phyloP scores from a whole-genome alignment of 805 yeast genomes.

The Ogataea saltuana region DNA sequence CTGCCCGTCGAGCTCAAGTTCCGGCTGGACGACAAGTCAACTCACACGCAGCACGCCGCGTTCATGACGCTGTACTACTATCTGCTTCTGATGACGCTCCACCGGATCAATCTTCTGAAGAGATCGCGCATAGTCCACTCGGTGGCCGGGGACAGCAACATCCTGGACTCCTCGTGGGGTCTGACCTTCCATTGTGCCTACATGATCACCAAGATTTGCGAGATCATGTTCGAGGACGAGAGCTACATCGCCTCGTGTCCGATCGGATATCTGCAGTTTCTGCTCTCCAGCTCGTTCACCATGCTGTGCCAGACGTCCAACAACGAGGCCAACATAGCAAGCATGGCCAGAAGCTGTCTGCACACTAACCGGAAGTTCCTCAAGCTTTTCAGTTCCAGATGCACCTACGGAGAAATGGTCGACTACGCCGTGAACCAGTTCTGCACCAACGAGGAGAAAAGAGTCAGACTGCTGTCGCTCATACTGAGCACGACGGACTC shows the following conservation, averaged over 20 bases:
- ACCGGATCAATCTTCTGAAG: constrained; percentile 40
- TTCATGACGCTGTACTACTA: constrained; percentile 67
- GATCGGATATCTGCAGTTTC: constrained; percentile 13
- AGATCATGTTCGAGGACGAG: constrained; percentile 50
- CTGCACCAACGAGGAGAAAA: constrained; percentile 14
- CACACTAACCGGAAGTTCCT: constrained; percentile 28
- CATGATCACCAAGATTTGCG: constrained; percentile 63
- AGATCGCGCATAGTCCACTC: constrained; percentile 30
- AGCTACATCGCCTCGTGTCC: constrained; percentile 11
- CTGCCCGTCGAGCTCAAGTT: constrained; percentile 63
- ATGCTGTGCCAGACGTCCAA: constrained; percentile 56
- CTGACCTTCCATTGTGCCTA: constrained; percentile 77
- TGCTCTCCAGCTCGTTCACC: constrained; percentile 64
- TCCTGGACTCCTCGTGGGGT: constrained; percentile 54
- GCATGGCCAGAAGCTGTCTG: constrained; percentile 14
- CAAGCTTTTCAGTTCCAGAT: constrained; percentile 45
- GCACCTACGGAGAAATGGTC: constrained; percentile 33
- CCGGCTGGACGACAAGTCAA: constrained; percentile 44
- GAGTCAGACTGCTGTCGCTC: constrained; percentile 4
- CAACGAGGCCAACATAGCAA: constrained; percentile 12
- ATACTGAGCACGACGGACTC: not conserved
- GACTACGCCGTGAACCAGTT: constrained; percentile 18
- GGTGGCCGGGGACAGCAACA: not conserved
- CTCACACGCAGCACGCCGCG: constrained; percentile 51
- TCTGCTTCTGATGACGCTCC: constrained; percentile 64